Base-by-base conservation (phyloP, 805 yeast genomes). In the Kluyveromyces aestuarii region DNA sequence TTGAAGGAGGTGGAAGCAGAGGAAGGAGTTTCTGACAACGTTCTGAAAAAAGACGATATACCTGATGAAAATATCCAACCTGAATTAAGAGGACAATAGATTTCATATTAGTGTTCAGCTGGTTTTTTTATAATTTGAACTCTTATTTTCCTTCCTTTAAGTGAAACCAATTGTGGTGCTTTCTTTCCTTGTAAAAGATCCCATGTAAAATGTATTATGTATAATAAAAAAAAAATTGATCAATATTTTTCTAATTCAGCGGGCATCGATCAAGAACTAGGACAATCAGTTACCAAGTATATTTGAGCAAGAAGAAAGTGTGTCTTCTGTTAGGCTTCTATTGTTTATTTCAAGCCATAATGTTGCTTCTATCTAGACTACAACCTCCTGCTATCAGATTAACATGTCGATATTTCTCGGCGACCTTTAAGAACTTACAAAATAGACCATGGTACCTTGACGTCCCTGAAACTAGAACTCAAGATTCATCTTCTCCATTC, bases 381-480 rank as follows among this genome's bases (percentile, higher is more conserved):
- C 35, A 30, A 30, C 4, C 35, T 5, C 35, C 11, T 11, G 35
- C 35, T 30, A 7, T 13, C 3, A 30, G 35, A 30, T 30, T 30
- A 13, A 30, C 35, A 30, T 30, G 8, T 8, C 11, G 35, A 30
- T 30, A 30, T 30, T 30, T 30, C 11, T 30, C 35, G 14, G 14
- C 35, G 7, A 30, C 14, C 14, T 30, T 30, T 30, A 7, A 11
- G 14, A 30, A 30, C 35, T 30, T 21, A 4, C 39, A 8, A 53
- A 58, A 21, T 21, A 55, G 66, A 0, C 88, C 89, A 0, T 82
- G 89, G 89, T 82, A 82, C 53, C 63, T 82, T 46, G 69, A 81
- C 19, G 48, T 60, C 45, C 58, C 52, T 2, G 49, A 55, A 37
- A 63, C 59, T 7, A 72, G 70, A 30, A 59, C 71, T 2, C 60